Conservation (phyloP, 2,329 filamentous ascomycete species). For the Xylaria sp. region DNA sequence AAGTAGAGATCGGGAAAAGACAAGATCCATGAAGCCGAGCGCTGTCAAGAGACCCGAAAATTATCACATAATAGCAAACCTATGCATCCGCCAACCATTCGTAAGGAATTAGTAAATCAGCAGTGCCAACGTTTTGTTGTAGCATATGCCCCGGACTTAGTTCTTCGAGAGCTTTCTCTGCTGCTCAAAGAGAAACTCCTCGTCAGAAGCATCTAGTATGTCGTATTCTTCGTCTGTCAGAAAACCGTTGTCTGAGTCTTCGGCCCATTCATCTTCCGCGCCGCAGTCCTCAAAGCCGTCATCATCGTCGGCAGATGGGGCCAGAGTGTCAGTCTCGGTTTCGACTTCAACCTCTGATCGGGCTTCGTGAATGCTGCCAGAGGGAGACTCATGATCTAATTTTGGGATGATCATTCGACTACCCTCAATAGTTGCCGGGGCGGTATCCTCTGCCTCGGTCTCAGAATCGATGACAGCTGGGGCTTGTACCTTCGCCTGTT, state of each 20-base stretch:
- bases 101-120: not conserved
- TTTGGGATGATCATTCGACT: conserved; percentile 97
- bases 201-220: conserved; percentile 91
- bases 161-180: conserved; percentile 45
- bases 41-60: conserved; percentile 15
- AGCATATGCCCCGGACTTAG: conserved; percentile 23
- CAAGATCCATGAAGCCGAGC: conserved; percentile 20
- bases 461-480: conserved; percentile 23
- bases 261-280: conserved; percentile 65
- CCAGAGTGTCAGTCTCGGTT: conserved; percentile 43
- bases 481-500: conserved; percentile 3
- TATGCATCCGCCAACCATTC: conserved; percentile 3
- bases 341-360: conserved; percentile 60
- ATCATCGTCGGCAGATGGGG: conserved; percentile 46
- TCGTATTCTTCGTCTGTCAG: conserved; percentile 98
- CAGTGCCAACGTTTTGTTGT: not conserved
- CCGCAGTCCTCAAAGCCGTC: conserved; percentile 60
- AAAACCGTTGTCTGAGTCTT: conserved; percentile 75
- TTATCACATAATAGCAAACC: conserved; percentile 19
- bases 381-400: conserved; percentile 90
- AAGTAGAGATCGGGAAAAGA: conserved; percentile 19
- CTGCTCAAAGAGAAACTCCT: conserved; percentile 72
- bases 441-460: conserved; percentile 7
- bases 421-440: conserved; percentile 32
- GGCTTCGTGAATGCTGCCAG: conserved; percentile 77